Percentiles rank a stretch among this genome's conserved stretches.
These are phyloP conservation scores for Chaetomium globosum DNA, from an alignment of 2,329 filamentous ascomycete genomes.

Conservation along the genomic window DNA sequence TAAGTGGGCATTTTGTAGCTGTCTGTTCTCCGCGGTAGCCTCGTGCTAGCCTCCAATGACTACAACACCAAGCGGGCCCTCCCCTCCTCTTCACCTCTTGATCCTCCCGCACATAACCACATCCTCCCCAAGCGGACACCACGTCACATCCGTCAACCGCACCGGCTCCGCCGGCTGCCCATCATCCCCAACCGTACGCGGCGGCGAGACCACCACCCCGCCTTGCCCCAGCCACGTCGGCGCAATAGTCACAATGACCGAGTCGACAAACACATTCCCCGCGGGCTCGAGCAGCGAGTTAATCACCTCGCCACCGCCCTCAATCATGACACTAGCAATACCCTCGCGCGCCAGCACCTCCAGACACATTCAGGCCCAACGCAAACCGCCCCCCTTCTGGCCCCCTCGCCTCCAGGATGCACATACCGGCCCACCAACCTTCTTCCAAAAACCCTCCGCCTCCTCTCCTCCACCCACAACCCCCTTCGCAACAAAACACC, in stretches of 20 bases:
- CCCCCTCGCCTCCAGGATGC: slow-evolving; percentile 40
- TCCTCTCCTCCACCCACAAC: slow-evolving; percentile 51
- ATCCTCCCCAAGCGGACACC: slow-evolving; percentile 80
- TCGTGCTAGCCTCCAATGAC: neutral
- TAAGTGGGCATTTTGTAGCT: slow-evolving; percentile 39
- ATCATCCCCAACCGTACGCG: slow-evolving; percentile 53
- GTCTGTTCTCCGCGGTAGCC: neutral
- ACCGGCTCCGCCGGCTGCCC: slow-evolving; percentile 62
- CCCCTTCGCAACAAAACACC: slow-evolving; percentile 64
- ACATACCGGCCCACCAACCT: slow-evolving; percentile 59
- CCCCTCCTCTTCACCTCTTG: slow-evolving; percentile 10
- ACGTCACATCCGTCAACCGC: slow-evolving; percentile 67
- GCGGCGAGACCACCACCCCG: slow-evolving; percentile 77
- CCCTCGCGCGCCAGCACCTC: slow-evolving; percentile 59
- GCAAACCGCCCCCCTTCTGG: slow-evolving; percentile 48
- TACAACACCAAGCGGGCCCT: neutral
- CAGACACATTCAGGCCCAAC: slow-evolving; percentile 70
- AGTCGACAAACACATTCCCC: slow-evolving; percentile 64
- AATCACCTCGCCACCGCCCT: slow-evolving; percentile 82
- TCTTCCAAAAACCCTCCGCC: slow-evolving; percentile 48
- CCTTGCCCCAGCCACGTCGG: slow-evolving; percentile 86
- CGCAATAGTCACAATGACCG: slow-evolving; percentile 84
- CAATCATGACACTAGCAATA: slow-evolving; percentile 82
- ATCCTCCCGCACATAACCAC: slow-evolving; percentile 74
- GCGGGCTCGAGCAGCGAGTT: slow-evolving; percentile 72